Conservation (phyloP, 371 early-diverging fungal species). For the Mortierella sp. region DNA sequence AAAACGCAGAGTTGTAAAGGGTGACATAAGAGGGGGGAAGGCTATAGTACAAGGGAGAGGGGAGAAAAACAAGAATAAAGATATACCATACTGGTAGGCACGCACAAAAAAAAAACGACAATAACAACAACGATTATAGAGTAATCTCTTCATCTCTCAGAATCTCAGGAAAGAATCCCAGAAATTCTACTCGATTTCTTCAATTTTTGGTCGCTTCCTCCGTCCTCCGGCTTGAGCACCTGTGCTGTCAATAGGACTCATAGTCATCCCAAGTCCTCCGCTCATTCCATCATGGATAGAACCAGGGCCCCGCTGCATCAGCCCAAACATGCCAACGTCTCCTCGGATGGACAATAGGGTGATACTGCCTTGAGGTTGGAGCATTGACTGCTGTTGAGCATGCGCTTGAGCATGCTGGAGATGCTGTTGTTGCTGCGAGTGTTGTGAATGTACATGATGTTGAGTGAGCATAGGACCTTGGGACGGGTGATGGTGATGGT, state of each 20-base stretch:
- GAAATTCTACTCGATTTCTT: constrained; percentile 26
- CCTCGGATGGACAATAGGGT: neutral
- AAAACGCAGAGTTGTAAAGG: too few species aligned
- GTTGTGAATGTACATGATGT: neutral
- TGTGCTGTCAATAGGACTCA: constrained; percentile 15
- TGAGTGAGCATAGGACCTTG: constrained; percentile 14
- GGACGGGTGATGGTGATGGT: constrained; percentile 29
- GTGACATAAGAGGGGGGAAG: too few species aligned
- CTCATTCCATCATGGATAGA: constrained; percentile 17
- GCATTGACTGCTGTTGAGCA: neutral
- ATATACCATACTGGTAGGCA: constrained; percentile 1
- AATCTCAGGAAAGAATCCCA: neutral
- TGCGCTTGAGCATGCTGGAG: constrained; percentile 4
- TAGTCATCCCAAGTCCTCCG: constrained; percentile 8
- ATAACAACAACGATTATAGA: neutral
- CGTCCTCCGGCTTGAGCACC: constrained; percentile 2
- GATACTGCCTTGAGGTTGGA: neutral
- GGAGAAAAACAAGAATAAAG: neutral
- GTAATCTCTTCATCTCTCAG: too few species aligned
- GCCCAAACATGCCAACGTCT: neutral
- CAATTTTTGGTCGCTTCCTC: constrained; percentile 38
- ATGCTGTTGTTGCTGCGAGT: too few species aligned
- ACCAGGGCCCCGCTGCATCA: neutral
- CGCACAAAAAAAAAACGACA: constrained; percentile 1
- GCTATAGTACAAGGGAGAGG: too few species aligned